A percentile compares a stretch with the other conserved stretches of the same genome.
These are phyloP conservation scores for Coniochaeta sp. DNA, from an alignment of 2,329 filamentous ascomycete genomes.

Conservation along the genomic window DNA sequence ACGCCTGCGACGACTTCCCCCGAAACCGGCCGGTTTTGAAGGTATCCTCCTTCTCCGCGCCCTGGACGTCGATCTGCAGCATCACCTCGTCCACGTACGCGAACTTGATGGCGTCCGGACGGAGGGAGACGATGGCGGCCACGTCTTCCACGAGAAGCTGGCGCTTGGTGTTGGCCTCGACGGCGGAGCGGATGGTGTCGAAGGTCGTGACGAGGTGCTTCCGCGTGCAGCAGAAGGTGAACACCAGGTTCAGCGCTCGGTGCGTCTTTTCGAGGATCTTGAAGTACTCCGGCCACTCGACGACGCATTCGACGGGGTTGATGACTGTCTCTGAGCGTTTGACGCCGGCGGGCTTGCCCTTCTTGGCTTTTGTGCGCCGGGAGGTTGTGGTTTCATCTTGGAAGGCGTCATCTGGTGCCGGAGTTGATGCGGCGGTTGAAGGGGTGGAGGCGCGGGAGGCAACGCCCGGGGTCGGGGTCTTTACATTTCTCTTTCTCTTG, in stretches of 20 bases:
- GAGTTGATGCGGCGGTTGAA: neutral
- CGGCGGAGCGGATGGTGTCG: constrained; percentile 75
- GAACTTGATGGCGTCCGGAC: constrained; percentile 75
- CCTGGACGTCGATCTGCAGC: constrained; percentile 72
- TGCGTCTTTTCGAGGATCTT: constrained; percentile 68
- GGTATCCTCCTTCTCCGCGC: constrained; percentile 56
- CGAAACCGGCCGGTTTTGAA: constrained; percentile 51
- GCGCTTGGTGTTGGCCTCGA: constrained; percentile 73
- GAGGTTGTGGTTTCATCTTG: neutral
- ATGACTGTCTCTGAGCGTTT: neutral
- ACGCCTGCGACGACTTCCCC: constrained; percentile 41
- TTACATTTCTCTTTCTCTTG: neutral
- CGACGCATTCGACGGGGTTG: constrained; percentile 23
- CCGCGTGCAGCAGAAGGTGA: constrained; percentile 88
- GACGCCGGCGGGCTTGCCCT: constrained; percentile 1
- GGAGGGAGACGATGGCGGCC: constrained; percentile 69
- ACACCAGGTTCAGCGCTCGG: constrained; percentile 82
- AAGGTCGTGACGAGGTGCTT: constrained; percentile 91
- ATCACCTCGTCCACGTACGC: constrained; percentile 79
- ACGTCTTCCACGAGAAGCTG: constrained; percentile 70
- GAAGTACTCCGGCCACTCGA: constrained; percentile 69
- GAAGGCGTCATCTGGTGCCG: neutral
- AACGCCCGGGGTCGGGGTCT: neutral
- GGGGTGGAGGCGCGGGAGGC: neutral
- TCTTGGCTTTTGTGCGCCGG: constrained; percentile 9